A percentile compares a stretch with the other conserved stretches of the same genome.
Evolutionary conservation across 306 rosid species (phyloP).

Genomic region (Acacia crassicarpa): DNA sequence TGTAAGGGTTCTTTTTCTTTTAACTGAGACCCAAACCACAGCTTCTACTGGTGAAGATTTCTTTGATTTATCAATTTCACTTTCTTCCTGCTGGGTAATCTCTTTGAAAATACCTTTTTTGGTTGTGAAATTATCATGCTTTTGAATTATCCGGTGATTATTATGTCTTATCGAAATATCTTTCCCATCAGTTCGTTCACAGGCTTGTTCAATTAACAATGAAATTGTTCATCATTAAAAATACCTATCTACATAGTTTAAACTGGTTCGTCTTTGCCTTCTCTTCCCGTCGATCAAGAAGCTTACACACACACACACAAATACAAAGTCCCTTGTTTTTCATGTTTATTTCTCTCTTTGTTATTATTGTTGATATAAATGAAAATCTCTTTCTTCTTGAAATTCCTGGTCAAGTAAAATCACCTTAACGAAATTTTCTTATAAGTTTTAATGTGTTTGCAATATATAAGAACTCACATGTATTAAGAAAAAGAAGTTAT

Average conservation of each 20-base stretch:
- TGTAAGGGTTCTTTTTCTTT: not conserved
- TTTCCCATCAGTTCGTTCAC: not conserved
- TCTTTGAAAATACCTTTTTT: conserved; percentile 1
- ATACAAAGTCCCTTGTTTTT: not conserved
- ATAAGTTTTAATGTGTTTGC: not conserved
- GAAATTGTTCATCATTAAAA: not conserved
- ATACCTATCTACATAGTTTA: not conserved
- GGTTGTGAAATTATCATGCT: conserved; percentile 12
- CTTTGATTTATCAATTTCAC: not conserved
- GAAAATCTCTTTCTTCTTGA: not conserved
- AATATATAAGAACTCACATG: not conserved
- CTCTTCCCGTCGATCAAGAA: not conserved
- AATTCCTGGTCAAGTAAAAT: not conserved
- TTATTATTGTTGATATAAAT: not conserved
- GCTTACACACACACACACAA: not conserved
- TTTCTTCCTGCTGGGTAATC: not conserved
- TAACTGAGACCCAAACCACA: not conserved
- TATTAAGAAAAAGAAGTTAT: not conserved
- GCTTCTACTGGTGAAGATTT: not conserved
- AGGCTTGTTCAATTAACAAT: not conserved
- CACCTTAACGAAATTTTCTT: conserved; percentile 22
- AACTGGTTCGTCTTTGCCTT: not conserved
- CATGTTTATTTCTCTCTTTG: not conserved
- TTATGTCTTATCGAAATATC: not conserved
- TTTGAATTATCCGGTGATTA: not conserved